These are phyloP conservation scores for Erucastrum elatum DNA, from an alignment of 345 rosid species.

Conservation along the genomic window DNA sequence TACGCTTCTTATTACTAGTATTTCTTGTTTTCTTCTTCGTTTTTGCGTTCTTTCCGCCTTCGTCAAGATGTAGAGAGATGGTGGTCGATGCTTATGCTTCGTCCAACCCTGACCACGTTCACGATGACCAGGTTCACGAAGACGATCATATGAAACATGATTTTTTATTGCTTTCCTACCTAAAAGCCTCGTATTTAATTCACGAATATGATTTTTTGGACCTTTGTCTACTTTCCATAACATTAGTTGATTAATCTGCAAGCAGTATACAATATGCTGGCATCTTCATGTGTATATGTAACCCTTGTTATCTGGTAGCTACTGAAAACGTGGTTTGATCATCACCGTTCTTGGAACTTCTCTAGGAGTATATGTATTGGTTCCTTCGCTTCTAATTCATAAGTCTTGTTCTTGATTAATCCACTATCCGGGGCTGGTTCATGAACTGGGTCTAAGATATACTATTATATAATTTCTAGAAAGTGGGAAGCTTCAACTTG, in stretches of 20 bases:
- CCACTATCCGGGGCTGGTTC: too few species aligned
- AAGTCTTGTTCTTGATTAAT: too few species aligned
- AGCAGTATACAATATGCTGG: not conserved
- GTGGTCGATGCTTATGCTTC: conserved; percentile 49
- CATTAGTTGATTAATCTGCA: conserved; percentile 6
- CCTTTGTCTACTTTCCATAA: too few species aligned
- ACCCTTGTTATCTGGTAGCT: too few species aligned
- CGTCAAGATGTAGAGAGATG: conserved; percentile 28
- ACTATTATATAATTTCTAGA: too few species aligned
- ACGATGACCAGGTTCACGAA: conserved; percentile 58
- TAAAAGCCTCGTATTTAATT: too few species aligned
- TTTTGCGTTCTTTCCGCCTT: not conserved
- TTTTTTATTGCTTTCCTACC: too few species aligned
- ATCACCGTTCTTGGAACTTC: conserved; percentile 8
- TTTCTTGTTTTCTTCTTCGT: not conserved
- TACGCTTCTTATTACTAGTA: not conserved
- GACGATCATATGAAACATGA: conserved; percentile 26
- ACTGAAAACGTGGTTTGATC: conserved; percentile 8
- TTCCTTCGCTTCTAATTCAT: not conserved
- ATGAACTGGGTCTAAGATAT: too few species aligned
- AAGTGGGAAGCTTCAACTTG: too few species aligned
- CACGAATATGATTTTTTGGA: too few species aligned
- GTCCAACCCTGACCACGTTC: conserved; percentile 54
- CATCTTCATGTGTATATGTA: too few species aligned
- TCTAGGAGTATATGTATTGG: not conserved